phyloP scores from a whole-genome alignment of 768 basidiomycete genomes.

The Termitomyces sp. region DNA sequence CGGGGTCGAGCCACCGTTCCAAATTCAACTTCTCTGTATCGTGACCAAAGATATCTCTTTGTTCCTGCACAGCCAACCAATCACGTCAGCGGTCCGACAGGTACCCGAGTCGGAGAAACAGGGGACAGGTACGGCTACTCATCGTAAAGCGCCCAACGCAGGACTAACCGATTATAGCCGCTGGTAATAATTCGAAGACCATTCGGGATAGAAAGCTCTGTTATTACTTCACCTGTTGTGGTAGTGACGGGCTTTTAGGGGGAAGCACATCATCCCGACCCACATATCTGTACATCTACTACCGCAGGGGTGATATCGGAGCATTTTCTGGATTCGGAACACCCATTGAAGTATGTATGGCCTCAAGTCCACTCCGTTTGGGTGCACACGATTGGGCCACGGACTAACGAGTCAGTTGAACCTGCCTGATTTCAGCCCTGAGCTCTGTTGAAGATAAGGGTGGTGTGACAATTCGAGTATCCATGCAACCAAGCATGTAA shows the following conservation, averaged over 20 bases:
- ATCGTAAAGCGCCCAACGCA: neutral
- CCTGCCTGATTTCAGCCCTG: conserved; percentile 51
- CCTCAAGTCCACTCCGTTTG: conserved; percentile 44
- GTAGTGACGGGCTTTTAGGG: conserved; percentile 42
- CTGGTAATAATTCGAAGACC: conserved; percentile 45
- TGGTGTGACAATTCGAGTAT: conserved; percentile 58
- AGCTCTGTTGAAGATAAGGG: conserved; percentile 54
- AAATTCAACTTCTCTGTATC: conserved; percentile 43
- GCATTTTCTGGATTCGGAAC: conserved; percentile 29
- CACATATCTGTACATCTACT: conserved; percentile 31
- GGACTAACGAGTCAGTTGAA: conserved; percentile 27
- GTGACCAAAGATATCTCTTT: conserved; percentile 39
- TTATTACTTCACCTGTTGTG: conserved; percentile 36
- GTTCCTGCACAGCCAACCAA: conserved; percentile 21
- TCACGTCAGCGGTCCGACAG: neutral
- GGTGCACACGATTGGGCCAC: conserved; percentile 32
- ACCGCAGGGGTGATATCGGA: conserved; percentile 38
- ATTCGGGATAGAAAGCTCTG: conserved; percentile 44
- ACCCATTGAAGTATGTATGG: conserved; percentile 35
- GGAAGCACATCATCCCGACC: conserved; percentile 52
- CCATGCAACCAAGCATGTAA: conserved; percentile 49
- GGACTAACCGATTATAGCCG: conserved; percentile 45
- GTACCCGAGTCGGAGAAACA: neutral
- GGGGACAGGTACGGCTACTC: neutral
- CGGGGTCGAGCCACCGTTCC: conserved; percentile 40